phyloP scores from a whole-genome alignment of 2,329 filamentous ascomycete species.

The Trichoderma harzianum region DNA sequence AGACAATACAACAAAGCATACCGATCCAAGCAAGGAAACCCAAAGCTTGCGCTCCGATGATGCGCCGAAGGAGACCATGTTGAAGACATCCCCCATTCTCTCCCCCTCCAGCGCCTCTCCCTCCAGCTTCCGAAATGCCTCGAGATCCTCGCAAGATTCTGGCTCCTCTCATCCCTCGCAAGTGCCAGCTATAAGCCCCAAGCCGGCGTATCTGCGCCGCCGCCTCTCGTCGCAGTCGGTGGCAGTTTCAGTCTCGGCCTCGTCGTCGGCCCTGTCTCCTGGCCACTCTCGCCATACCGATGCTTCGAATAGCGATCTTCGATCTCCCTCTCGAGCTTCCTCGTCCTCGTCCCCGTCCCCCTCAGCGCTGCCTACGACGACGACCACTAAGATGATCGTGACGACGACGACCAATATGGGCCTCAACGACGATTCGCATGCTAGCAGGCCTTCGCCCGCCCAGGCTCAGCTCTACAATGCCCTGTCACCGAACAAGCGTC shows the following conservation, averaged over 20 bases:
- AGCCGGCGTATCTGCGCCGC: slow-evolving; percentile 19
- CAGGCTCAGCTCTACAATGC: slow-evolving; percentile 8
- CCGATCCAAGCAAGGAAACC: background rate
- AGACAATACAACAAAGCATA: background rate
- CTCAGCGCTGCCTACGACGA: background rate
- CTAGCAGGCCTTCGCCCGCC: background rate
- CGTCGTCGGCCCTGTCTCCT: slow-evolving; percentile 9
- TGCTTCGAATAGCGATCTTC: background rate
- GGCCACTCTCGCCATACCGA: background rate
- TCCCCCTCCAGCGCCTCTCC: slow-evolving; percentile 52
- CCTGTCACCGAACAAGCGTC: slow-evolving; percentile 34
- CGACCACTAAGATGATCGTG: background rate
- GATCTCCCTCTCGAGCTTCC: slow-evolving; percentile 5
- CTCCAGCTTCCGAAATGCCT: slow-evolving; percentile 39
- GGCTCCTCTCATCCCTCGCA: slow-evolving; percentile 5
- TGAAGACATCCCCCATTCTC: slow-evolving; percentile 55
- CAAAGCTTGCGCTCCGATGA: slow-evolving; percentile 37
- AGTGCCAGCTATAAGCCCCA: slow-evolving; percentile 12
- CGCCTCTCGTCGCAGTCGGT: slow-evolving; percentile 8
- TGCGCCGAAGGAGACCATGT: slow-evolving; percentile 54
- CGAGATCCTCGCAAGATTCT: slow-evolving; percentile 19
- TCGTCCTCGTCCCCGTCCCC: background rate
- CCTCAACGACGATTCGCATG: background rate
- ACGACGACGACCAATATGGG: background rate
- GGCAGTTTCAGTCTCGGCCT: slow-evolving; percentile 6